Percentiles rank a stretch among this genome's conserved stretches.
phyloP scores from a whole-genome alignment of 441 rosid genomes.

The California macrophylla region DNA sequence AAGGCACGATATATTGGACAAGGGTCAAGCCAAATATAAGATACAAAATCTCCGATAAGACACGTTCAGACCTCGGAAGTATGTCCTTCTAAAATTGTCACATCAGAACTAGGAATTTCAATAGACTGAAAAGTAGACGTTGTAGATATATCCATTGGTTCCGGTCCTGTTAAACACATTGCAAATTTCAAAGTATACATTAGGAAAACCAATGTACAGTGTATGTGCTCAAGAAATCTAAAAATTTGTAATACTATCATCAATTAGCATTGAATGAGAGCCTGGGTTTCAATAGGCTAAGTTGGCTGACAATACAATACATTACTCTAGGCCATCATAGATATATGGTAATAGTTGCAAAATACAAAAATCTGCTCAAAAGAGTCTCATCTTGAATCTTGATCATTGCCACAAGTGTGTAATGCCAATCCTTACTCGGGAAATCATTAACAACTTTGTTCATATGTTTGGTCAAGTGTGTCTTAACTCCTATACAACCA shows the following conservation, averaged over 20 bases:
- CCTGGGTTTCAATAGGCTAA: background rate
- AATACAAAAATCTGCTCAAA: background rate
- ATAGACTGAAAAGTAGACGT: constrained; percentile 46
- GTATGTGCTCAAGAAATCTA: background rate
- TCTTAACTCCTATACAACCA: background rate
- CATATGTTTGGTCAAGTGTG: background rate
- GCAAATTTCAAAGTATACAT: constrained; percentile 4
- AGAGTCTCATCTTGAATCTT: background rate
- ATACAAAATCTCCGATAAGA: background rate
- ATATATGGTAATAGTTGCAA: background rate
- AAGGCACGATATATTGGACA: background rate
- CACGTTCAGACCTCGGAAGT: constrained; percentile 71
- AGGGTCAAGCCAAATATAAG: background rate
- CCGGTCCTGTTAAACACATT: constrained; percentile 35
- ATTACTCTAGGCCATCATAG: background rate
- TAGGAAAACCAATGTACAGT: background rate
- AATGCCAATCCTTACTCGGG: background rate
- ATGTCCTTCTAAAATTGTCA: constrained; percentile 87
- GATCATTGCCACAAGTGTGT: background rate
- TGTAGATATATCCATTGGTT: constrained; percentile 64
- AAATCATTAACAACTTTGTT: background rate
- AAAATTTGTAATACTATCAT: background rate
- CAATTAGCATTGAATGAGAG: background rate
- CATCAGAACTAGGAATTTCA: constrained; percentile 71
- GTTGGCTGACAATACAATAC: background rate